Evolutionary conservation across 164 flowering plant species (phyloP), one percentile per base, ranked within the genome.

Genomic region (Annona cherimola): DNA sequence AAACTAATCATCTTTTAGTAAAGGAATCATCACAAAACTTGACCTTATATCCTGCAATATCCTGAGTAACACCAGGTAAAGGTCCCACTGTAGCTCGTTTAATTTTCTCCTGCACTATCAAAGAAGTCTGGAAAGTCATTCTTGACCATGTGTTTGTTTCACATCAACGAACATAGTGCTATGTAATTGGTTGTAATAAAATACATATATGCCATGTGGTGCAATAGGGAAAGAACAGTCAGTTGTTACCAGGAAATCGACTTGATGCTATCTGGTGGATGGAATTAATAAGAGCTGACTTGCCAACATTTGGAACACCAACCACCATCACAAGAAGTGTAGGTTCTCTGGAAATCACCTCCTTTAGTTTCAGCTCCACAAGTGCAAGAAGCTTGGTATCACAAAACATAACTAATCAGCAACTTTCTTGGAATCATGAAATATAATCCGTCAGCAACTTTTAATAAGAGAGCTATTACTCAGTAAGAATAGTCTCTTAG

Each of bases 301-400:
- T 95, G 67, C 99, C 99, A 69, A 95, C 96, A 83, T 95, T 95
- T 14, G 99, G 99, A 76, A 93, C 98, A 73, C 99, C 98, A 77
- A 95, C 89, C 55, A 95, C 98, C 96, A 93, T 89, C 43, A 95
- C 91, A 76, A 93, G 97, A 59, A 95, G 91, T 68, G 99, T 95
- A n/a, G 99, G 98, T 69, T 95, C 96, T 82, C 85, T 90, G 44
- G 87, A 79, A 70, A 95, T 91, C 69, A 66, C 85, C 78, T 95
- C 98, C 86, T 86, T 95, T 74, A 95, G 71, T 78, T 93, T 95
- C 71, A 86, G 79, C 84, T 91, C 94, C 76, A 85, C 98, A 68
- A 90, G 87, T 9, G 84, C 88, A 41, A 94, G 89, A 81, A 94
- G 96, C 98, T 94, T 76, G 63, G 69, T 18, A 42, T 78, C 68